Percentiles rank a stretch among this genome's conserved stretches.
These are phyloP conservation scores for Penicillium argentinense DNA, from an alignment of 495 filamentous ascomycete genomes.

Conservation along the genomic window DNA sequence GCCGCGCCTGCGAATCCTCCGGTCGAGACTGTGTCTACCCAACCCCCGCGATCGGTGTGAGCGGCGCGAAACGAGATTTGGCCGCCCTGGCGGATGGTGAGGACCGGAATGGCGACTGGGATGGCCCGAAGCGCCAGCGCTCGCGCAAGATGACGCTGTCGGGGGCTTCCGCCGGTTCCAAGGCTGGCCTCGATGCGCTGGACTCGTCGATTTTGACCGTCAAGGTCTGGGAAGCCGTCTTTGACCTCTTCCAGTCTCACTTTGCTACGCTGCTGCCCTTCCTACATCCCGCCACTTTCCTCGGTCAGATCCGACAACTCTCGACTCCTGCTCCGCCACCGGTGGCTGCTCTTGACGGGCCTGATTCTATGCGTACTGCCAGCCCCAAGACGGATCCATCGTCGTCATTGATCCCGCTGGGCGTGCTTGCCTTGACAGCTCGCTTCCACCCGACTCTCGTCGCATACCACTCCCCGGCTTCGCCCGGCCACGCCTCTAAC, in stretches of 20 bases:
- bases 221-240: conserved; percentile 66
- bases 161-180: conserved; percentile 34
- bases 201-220: conserved; percentile 60
- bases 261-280: conserved; percentile 83
- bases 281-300: conserved; percentile 74
- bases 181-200: conserved; percentile 38
- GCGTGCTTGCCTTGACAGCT: conserved; percentile 75
- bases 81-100: conserved; percentile 47
- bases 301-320: conserved; percentile 54
- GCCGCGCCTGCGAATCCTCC: conserved; percentile 73
- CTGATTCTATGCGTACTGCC: conserved; percentile 28
- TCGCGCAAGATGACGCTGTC: conserved; percentile 50
- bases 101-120: conserved; percentile 57
- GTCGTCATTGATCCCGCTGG: conserved; percentile 66
- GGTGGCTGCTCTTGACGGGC: conserved; percentile 19
- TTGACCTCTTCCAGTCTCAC: conserved; percentile 80
- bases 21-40: conserved; percentile 78
- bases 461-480: conserved; percentile 57
- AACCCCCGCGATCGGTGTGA: conserved; percentile 56
- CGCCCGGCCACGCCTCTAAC: conserved; percentile 49
- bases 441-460: conserved; percentile 73
- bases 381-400: conserved; percentile 46
- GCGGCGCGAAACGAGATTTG: conserved; percentile 58
- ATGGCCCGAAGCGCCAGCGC: conserved; percentile 59
- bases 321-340: conserved; percentile 30